A percentile compares a stretch with the other conserved stretches of the same genome.
Conservation (phyloP, 2,329 filamentous ascomycete species). For the Claviceps maximensis region DNA sequence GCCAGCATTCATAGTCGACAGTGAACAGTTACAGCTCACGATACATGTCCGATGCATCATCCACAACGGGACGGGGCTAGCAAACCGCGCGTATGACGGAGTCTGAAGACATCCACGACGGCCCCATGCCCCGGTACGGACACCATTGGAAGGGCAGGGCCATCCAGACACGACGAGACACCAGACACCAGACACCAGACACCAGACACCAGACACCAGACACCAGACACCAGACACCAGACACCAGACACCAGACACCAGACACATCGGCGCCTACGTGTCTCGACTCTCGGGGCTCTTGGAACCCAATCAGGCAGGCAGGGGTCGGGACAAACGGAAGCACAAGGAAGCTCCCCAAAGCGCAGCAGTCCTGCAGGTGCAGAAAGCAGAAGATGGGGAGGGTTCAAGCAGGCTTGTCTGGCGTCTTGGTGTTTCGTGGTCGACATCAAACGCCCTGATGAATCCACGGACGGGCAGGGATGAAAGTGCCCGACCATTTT, state of each 20-base stretch:
- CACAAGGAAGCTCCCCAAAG: neutral
- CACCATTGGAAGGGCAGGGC: neutral
- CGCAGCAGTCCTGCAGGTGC: neutral
- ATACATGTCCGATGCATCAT: neutral
- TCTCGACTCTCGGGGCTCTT: neutral
- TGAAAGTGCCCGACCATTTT: no score
- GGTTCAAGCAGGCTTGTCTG: neutral
- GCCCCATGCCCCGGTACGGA: neutral
- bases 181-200: no score
- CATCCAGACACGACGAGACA: no score
- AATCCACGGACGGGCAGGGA: neutral
- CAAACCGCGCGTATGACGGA: neutral
- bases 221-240: no score
- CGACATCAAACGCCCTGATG: neutral
- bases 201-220: no score
- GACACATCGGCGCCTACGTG: neutral
- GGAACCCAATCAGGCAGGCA: neutral
- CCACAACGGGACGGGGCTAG: neutral
- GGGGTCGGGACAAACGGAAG: neutral
- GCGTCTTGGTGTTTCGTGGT: constrained; percentile 3
- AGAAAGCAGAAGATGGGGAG: neutral
- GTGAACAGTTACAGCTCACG: constrained; percentile 2
- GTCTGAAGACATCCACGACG: neutral
- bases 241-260: no score
- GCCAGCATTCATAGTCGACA: no score